A percentile compares a stretch with the other conserved stretches of the same genome.
Conservation (phyloP, 805 yeast genomes). For the Wickerhamiella hasegawae region DNA sequence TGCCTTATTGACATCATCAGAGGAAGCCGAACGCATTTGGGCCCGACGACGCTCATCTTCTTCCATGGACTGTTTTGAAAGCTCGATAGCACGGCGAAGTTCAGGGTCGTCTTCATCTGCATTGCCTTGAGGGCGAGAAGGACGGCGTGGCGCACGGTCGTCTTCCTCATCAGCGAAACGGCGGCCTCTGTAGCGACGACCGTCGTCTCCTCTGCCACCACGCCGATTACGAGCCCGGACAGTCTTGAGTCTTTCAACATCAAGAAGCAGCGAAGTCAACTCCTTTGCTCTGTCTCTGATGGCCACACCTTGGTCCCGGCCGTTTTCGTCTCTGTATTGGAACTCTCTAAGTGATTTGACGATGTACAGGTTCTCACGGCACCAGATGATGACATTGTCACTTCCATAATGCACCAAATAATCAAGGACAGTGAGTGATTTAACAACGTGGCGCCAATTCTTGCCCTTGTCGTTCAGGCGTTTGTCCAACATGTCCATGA, state of each 20-base stretch:
- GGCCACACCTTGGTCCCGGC: constrained; percentile 74
- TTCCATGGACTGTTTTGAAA: constrained; percentile 65
- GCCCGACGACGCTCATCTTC: constrained; percentile 48
- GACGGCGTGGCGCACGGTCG: background rate
- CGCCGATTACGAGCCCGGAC: constrained; percentile 36
- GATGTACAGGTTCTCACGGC: constrained; percentile 72
- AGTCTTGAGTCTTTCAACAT: constrained; percentile 61
- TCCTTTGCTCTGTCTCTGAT: constrained; percentile 84
- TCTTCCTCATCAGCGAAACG: constrained; percentile 1
- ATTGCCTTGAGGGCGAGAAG: constrained; percentile 15
- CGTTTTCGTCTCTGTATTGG: constrained; percentile 60
- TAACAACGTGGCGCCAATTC: constrained; percentile 93
- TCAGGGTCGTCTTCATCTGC: constrained; percentile 44
- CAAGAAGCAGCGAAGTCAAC: constrained; percentile 59
- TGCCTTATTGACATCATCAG: constrained; percentile 53
- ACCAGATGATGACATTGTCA: constrained; percentile 83
- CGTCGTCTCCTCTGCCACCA: too few species aligned
- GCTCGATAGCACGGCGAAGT: constrained; percentile 63
- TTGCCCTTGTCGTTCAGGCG: constrained; percentile 91
- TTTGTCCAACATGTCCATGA: constrained; percentile 87
- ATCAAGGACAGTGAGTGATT: constrained; percentile 77
- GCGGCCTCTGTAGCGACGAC: constrained; percentile 5
- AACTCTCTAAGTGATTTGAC: constrained; percentile 85
- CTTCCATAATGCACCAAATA: constrained; percentile 74
- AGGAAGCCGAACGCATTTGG: constrained; percentile 27